Percentiles rank a stretch among this genome's conserved stretches.
phyloP scores from a whole-genome alignment of 805 yeast species.

The Yarrowia phangngaensis region DNA sequence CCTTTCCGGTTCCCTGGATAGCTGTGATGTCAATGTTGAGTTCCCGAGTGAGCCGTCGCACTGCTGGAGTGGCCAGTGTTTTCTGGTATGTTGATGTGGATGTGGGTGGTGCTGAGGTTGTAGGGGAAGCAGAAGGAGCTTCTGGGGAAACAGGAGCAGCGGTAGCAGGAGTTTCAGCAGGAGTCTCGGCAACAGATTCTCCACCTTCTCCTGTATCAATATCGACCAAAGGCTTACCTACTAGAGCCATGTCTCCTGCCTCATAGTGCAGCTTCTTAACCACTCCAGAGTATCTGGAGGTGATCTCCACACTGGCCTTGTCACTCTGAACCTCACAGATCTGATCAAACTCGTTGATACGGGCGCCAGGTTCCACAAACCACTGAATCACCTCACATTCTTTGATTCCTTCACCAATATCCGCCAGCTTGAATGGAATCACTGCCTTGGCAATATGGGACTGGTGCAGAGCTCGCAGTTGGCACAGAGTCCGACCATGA shows the following conservation, averaged over 20 bases:
- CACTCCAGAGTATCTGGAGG: conserved; percentile 39
- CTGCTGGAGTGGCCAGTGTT: conserved; percentile 40
- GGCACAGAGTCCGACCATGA: not conserved
- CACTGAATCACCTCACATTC: conserved; percentile 42
- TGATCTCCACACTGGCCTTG: conserved; percentile 40
- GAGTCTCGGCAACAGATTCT: conserved; percentile 7
- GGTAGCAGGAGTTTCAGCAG: conserved; percentile 2
- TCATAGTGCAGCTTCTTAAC: conserved; percentile 38
- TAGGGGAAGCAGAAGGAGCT: not conserved
- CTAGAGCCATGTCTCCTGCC: conserved; percentile 40
- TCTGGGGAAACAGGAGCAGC: not conserved
- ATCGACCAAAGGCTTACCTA: conserved; percentile 39
- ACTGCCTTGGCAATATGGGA: conserved; percentile 25
- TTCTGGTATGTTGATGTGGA: conserved; percentile 1
- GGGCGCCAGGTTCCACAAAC: conserved; percentile 41
- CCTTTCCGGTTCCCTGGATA: conserved; percentile 38
- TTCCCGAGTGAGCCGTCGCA: conserved; percentile 37
- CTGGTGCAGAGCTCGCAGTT: not conserved
- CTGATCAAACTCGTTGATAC: conserved; percentile 39
- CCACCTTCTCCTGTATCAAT: conserved; percentile 36
- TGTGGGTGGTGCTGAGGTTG: not conserved
- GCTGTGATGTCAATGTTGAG: conserved; percentile 33
- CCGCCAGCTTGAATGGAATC: conserved; percentile 38
- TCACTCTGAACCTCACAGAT: conserved; percentile 41
- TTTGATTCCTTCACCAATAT: conserved; percentile 41